A percentile compares a stretch with the other conserved stretches of the same genome.
phyloP scores from a whole-genome alignment of 2,329 filamentous ascomycete species.

The Fusarium phyllophilum region DNA sequence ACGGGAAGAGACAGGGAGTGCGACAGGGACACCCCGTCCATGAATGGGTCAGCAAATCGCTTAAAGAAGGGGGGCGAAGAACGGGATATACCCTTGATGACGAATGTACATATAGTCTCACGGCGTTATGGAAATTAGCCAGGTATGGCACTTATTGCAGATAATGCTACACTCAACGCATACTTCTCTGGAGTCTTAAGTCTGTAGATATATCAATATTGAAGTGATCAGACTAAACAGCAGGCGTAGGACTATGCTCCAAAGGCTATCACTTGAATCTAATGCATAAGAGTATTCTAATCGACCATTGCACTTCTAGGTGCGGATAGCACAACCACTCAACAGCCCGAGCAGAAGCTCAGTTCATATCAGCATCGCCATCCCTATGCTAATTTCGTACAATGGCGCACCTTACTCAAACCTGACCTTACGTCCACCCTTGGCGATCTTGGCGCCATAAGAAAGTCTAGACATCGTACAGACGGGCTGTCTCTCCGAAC shows the following conservation, averaged over 20 bases:
- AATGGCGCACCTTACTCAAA: conserved; percentile 38
- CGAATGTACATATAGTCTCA: not conserved
- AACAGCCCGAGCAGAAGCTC: not conserved
- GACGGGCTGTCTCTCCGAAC: conserved; percentile 76
- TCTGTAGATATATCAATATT: not conserved
- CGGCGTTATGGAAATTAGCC: not conserved
- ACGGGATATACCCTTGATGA: conserved; percentile 39
- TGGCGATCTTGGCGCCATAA: conserved; percentile 62
- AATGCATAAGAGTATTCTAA: conserved; percentile 9
- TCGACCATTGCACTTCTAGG: not conserved
- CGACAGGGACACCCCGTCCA: conserved; percentile 67
- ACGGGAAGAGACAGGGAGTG: conserved; percentile 67
- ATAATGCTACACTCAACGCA: not conserved
- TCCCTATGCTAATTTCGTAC: not conserved
- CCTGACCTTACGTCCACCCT: conserved; percentile 63
- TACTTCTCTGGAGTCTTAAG: not conserved
- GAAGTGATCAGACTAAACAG: not conserved
- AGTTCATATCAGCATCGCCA: not conserved
- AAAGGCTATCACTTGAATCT: conserved; percentile 42
- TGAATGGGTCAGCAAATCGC: conserved; percentile 23
- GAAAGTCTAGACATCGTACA: conserved; percentile 88
- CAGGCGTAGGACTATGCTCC: conserved; percentile 35
- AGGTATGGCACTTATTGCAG: not conserved
- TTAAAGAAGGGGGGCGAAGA: conserved; percentile 30
- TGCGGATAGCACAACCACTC: not conserved